Percentiles rank a stretch among this genome's conserved stretches.
Evolutionary conservation across 169 alveolate genomes (phyloP).

Genomic region (Pseudocohnilembus persalinus): DNA sequence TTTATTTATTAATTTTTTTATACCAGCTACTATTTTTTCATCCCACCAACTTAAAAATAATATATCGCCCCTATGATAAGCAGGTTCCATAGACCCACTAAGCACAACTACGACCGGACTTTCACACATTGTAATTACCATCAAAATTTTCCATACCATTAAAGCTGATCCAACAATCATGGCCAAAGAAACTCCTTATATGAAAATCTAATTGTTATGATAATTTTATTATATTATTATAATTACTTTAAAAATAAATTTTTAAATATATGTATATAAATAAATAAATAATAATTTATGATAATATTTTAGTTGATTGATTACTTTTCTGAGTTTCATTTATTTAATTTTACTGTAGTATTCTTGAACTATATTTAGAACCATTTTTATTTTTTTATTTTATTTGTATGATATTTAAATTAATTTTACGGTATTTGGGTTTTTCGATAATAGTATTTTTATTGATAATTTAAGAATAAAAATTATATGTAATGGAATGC

Average conservation of each 20-base stretch:
- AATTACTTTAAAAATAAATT: too few relatives aligned
- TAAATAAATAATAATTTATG: background rate
- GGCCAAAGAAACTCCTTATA: constrained; percentile 63
- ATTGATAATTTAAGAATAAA: too few relatives aligned
- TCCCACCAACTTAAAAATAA: constrained; percentile 80
- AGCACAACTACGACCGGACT: constrained; percentile 95
- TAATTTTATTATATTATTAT: constrained; percentile 9
- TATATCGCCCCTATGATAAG: constrained; percentile 94
- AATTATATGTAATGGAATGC: too few relatives aligned
- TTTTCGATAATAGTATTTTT: too few relatives aligned
- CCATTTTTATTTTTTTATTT: too few relatives aligned
- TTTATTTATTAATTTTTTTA: constrained; percentile 8
- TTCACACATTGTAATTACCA: constrained; percentile 85
- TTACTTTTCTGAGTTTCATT: constrained; percentile 60
- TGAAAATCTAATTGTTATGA: background rate
- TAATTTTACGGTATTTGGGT: too few relatives aligned
- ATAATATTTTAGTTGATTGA: background rate
- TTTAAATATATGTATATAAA: too few relatives aligned
- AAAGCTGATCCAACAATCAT: constrained; percentile 88
- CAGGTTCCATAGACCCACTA: constrained; percentile 95
- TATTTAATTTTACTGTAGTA: too few relatives aligned
- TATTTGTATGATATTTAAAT: too few relatives aligned
- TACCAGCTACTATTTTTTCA: constrained; percentile 54
- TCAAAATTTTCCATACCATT: constrained; percentile 93
- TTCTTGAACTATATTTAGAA: too few relatives aligned